Evolutionary conservation across 192 early-diverging fungal species (phyloP), one percentile per base, ranked within the genome.

Genomic region (Lunasporangiospora selenospora): DNA sequence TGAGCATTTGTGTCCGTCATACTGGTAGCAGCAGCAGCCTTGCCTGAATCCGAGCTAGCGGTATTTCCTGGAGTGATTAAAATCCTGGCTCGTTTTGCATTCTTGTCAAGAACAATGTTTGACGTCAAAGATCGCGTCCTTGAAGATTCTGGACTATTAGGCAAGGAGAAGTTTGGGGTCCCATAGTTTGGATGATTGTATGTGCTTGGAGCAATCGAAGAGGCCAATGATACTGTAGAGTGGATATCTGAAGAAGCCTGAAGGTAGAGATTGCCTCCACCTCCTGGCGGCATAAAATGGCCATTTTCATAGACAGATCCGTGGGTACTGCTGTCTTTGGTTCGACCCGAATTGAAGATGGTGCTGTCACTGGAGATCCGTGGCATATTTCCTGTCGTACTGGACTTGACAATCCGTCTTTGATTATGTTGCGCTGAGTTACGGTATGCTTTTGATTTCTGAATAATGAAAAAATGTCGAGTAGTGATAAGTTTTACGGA

Each of bases 1-100:
- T 58, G 58, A 6, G 44, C 81, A 12, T 77, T 80, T 5, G 71
- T 71, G 26, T 64, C 67, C n/a, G 58, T 76, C 39, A 77, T 83
- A 49, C 78, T 80, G 2, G 78, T 83, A 5, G 76, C 81, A 38
- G 81, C 70, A 4, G 59, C 66, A 31, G 81, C 81, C 53, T 83
- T 83, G 0, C 69, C 60, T 39, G 60, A 29, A 24, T 73, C 69
- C 4, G 69, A 73, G 32, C 38, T 53, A 7, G 61, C 48, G 34
- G 78, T 67, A 10, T 64, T 69, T 48, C 75, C 76, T 33, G 75
- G 65, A 16, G 63, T 75, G 1, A 77, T 56, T 4, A 65, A 24
- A 18, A 69, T 79, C 2, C 73, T 60, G 8, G 71, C 67, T 12
- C 62, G 67, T 30, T 52, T 63, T 3, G 78, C 76, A 34, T 67